Base-by-base conservation (phyloP, 441 rosid genomes). In the Capsella rubella region DNA sequence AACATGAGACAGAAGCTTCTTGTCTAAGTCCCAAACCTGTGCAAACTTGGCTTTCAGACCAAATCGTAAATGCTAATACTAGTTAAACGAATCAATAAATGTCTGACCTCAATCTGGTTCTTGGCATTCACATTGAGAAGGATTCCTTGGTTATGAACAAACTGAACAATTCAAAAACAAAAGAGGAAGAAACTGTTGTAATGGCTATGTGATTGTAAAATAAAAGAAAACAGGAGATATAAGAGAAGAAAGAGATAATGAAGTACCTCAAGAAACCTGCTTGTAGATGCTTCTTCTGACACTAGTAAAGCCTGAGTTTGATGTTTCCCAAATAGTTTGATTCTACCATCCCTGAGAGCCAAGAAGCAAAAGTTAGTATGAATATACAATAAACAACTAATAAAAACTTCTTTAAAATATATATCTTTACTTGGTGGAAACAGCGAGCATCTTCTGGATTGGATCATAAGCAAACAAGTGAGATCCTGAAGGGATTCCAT, bases 21-120 rank as follows among this genome's bases (percentile, higher is more conserved):
- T 89, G 49, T 92, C 93, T 62, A 92, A 70, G 68, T 92, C 85
- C 99, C 99, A 95, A 40, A 92, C 97, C 99, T 95, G 78, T 4
- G 60, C 32, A 8, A 58, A 8, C 3, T 53, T 42, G 60, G 11
- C 52, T 47, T 70, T 69, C 21, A 28, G 59, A 80, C 50, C 32
- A 59, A 50, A 76, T 8, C 73, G 77, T 27, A 80, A 49, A 59
- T 52, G 16, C 28, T 52, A 51, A 16, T 25, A 47, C 45, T 8
- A 32, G 5, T 27, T 50, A 40, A 49, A 16, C 0, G 47, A 50
- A 4, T 64, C 10, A 75, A 72, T 42, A 73, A 18, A 57, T 39
- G 49, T 45, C 54, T 87, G 84, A 85, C 99, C 94, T 95, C 95
- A 31, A 95, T 86, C 53, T 82, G 92, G 71, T 92, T 88, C 56